These are phyloP conservation scores for Platanthera zijinensis DNA, from an alignment of 106 monocot genomes.

Conservation along the genomic window DNA sequence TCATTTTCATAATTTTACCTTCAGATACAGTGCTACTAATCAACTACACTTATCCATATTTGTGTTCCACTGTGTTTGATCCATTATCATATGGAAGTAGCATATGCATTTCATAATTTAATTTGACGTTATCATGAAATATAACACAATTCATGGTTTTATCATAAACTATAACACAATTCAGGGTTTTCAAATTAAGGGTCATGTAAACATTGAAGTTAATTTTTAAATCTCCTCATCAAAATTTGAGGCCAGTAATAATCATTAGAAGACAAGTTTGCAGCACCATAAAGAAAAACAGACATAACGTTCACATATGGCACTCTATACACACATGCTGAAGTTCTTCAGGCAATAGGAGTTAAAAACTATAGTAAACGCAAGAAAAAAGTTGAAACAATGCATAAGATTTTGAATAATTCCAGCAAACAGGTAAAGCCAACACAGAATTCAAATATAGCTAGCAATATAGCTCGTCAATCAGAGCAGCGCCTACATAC, in stretches of 20 bases:
- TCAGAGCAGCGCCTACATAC: background rate
- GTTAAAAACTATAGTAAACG: background rate
- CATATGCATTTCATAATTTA: background rate
- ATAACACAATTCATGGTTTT: background rate
- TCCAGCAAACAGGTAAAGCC: background rate
- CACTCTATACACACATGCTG: background rate
- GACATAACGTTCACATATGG: background rate
- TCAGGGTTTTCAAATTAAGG: background rate
- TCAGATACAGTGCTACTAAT: background rate
- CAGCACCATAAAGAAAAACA: background rate
- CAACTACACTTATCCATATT: background rate
- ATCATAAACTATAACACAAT: background rate
- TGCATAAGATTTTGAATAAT: background rate
- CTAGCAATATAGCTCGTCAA: background rate
- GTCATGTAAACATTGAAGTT: background rate
- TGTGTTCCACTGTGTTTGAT: background rate
- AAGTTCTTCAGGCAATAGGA: background rate
- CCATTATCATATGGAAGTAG: background rate
- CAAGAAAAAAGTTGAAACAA: slow-evolving; percentile 1
- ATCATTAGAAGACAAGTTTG: background rate
- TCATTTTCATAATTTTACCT: background rate
- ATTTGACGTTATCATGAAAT: background rate
- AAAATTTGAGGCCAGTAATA: background rate
- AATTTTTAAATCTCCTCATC: background rate
- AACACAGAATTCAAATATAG: background rate